Percentiles rank a stretch among this genome's conserved stretches.
Conservation (phyloP, 2,329 filamentous ascomycete species). For the Aspergillus puulaauensis region DNA sequence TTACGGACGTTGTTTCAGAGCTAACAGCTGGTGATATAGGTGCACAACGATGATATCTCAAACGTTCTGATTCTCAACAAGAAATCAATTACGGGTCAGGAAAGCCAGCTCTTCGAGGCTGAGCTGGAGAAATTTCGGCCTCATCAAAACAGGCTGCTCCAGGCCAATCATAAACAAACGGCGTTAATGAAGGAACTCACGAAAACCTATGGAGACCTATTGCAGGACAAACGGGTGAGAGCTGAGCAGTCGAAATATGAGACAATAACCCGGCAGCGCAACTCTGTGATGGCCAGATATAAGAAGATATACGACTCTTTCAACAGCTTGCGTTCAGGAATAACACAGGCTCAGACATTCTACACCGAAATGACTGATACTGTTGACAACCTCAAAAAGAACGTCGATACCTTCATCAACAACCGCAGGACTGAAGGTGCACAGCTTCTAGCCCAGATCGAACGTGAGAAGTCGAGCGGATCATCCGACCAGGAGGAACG, state of each 20-base stretch:
- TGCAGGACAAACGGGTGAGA: constrained; percentile 91
- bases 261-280: constrained; percentile 76
- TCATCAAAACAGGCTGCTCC: constrained; percentile 84
- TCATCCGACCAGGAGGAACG: constrained; percentile 66
- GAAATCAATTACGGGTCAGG: constrained; percentile 89
- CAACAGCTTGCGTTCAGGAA: constrained; percentile 79
- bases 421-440: constrained; percentile 90
- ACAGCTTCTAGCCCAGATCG: constrained; percentile 84
- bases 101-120: constrained; percentile 87
- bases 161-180: constrained; percentile 93
- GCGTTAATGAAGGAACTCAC: constrained; percentile 94
- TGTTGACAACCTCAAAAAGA: constrained; percentile 87
- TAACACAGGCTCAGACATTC: constrained; percentile 86
- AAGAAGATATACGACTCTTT: constrained; percentile 91
- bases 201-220: constrained; percentile 76
- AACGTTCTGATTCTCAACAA: constrained; percentile 97
- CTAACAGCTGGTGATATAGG: constrained; percentile 50
- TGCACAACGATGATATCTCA: constrained; percentile 94
- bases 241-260: constrained; percentile 97
- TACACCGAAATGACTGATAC: constrained; percentile 96
- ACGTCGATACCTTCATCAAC: constrained; percentile 95
- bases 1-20: neutral
- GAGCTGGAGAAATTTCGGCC: constrained; percentile 97
- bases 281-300: constrained; percentile 79
- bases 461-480: constrained; percentile 68